Evolutionary conservation across 805 yeast species (phyloP).

Genomic region (Tetrapisispora iriomotensis): DNA sequence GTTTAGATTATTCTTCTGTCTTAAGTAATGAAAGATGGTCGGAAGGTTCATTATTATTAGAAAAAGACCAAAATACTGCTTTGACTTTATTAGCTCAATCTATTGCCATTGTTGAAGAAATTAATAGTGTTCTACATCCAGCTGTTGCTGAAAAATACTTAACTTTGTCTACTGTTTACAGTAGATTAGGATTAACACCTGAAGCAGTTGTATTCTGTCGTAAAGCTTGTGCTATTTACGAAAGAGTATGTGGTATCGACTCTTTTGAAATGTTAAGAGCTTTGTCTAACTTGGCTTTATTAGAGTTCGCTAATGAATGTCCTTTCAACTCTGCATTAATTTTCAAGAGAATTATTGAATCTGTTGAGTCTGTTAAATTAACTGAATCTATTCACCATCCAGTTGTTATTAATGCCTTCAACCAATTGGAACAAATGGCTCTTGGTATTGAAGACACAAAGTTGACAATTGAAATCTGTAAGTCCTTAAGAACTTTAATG

Average conservation of each 20-base stretch:
- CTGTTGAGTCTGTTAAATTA: conserved; percentile 40
- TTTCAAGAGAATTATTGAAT: conserved; percentile 47
- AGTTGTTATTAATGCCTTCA: conserved; percentile 49
- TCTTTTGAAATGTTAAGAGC: conserved; percentile 65
- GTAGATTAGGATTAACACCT: conserved; percentile 44
- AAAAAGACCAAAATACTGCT: conserved; percentile 44
- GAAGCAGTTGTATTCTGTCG: conserved; percentile 60
- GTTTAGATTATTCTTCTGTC: conserved; percentile 53
- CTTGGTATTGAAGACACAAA: conserved; percentile 46
- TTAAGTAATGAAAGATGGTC: conserved; percentile 69
- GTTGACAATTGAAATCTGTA: conserved; percentile 45
- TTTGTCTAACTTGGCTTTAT: conserved; percentile 62
- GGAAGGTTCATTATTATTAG: conserved; percentile 39
- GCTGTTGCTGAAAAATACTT: conserved; percentile 66
- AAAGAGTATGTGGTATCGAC: conserved; percentile 75
- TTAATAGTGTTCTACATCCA: conserved; percentile 71
- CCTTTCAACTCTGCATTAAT: conserved; percentile 52
- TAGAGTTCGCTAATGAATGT: conserved; percentile 54
- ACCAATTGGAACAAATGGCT: conserved; percentile 42
- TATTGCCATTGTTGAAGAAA: conserved; percentile 65
- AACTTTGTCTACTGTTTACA: conserved; percentile 55
- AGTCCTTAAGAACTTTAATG: conserved; percentile 44
- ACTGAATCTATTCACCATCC: conserved; percentile 48
- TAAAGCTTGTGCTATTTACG: conserved; percentile 61
- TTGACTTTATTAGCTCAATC: conserved; percentile 59